phyloP scores from a whole-genome alignment of 495 filamentous ascomycete genomes.

The Talaromyces nanjingensis region DNA sequence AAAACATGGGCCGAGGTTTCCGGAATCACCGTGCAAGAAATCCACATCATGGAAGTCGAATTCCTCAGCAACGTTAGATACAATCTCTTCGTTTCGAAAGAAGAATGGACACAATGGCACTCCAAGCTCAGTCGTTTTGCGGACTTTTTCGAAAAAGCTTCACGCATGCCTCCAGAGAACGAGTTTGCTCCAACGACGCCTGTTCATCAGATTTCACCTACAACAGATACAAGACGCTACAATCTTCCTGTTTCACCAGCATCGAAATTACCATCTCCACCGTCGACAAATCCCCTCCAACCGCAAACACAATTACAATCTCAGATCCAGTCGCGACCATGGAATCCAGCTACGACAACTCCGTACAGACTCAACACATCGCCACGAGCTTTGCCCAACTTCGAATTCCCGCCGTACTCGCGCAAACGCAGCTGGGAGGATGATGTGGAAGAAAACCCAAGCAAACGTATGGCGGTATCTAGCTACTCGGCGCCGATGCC shows the following conservation, averaged over 20 bases:
- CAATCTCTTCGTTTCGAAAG: conserved; percentile 73
- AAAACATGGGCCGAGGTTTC: conserved; percentile 99
- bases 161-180: conserved; percentile 25
- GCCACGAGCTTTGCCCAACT: conserved; percentile 40
- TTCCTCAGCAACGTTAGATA: conserved; percentile 99
- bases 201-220: conserved; percentile 27
- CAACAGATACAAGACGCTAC: conserved; percentile 13
- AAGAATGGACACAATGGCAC: conserved; percentile 83
- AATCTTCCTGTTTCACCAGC: conserved; percentile 28
- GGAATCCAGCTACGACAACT: conserved; percentile 20
- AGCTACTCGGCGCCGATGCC: conserved; percentile 20
- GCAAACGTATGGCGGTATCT: conserved; percentile 51
- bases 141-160: conserved; percentile 68
- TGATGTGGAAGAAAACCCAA: conserved; percentile 52
- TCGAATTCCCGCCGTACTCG: conserved; percentile 29
- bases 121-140: conserved; percentile 69
- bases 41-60: conserved; percentile 99
- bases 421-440: conserved; percentile 72
- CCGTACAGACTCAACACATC: conserved; percentile 41
- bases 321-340: conserved; percentile 13
- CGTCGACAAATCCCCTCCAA: conserved; percentile 22
- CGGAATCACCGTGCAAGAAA: conserved; percentile 86
- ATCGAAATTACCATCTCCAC: conserved; percentile 49
- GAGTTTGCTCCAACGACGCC: conserved; percentile 16
- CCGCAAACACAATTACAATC: conserved; percentile 12